Evolutionary conservation across 257 asterid species (phyloP).

Genomic region (Asclepias syriaca): DNA sequence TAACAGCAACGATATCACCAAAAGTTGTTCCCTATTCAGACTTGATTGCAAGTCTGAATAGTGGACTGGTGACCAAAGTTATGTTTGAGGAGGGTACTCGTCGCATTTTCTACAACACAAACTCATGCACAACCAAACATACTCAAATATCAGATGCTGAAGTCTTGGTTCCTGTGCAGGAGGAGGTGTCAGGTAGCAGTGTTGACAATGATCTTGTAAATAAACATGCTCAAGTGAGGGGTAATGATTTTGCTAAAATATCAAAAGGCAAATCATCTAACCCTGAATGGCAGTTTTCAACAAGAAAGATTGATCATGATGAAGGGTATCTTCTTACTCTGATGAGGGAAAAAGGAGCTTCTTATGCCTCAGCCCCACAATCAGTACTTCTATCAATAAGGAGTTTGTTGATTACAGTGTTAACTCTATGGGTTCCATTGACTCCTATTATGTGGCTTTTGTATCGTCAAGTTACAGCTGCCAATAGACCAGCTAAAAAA

Average conservation of each 20-base stretch:
- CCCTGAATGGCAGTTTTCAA: constrained; percentile 70
- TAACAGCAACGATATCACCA: constrained; percentile 65
- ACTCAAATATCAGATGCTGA: constrained; percentile 20
- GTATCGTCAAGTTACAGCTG: constrained; percentile 78
- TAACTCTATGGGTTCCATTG: constrained; percentile 88
- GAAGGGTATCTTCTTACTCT: constrained; percentile 79
- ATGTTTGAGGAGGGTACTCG: constrained; percentile 92
- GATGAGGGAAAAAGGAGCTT: constrained; percentile 77
- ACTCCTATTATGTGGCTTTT: constrained; percentile 89
- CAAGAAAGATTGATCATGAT: constrained; percentile 88
- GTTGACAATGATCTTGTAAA: constrained; percentile 15
- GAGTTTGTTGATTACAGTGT: constrained; percentile 62
- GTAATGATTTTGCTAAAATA: constrained; percentile 26
- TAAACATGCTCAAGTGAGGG: constrained; percentile 16
- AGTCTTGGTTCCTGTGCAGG: constrained; percentile 12
- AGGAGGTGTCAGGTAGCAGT: constrained; percentile 23
- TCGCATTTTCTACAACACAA: constrained; percentile 59
- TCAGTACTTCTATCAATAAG: constrained; percentile 62
- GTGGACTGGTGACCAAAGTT: constrained; percentile 63
- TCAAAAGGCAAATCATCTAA: constrained; percentile 30
- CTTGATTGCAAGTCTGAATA: constrained; percentile 60
- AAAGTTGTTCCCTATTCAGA: constrained; percentile 76
- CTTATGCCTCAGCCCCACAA: constrained; percentile 85
- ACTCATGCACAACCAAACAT: constrained; percentile 22
- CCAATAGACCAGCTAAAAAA: constrained; percentile 78